Evolutionary conservation across 495 filamentous ascomycete species (phyloP).

Genomic region (Neurospora cerealis): DNA sequence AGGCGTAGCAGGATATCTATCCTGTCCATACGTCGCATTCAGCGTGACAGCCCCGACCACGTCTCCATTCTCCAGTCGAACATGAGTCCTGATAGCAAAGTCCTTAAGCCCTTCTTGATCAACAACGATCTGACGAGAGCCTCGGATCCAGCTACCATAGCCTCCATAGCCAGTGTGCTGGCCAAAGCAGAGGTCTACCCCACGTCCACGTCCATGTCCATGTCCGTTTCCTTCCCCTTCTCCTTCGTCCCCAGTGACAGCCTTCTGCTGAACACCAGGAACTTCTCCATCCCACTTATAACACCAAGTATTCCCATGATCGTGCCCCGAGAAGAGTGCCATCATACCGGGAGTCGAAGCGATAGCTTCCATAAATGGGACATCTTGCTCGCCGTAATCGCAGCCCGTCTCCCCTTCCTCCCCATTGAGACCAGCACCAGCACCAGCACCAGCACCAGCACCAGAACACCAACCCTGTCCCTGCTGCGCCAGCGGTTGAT

Average conservation of each 20-base stretch:
- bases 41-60: constrained; percentile 47
- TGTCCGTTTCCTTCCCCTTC: neutral
- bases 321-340: constrained; percentile 58
- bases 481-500: constrained; percentile 41
- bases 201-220: neutral
- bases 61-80: constrained; percentile 53
- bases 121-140: constrained; percentile 49
- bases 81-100: constrained; percentile 48
- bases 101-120: constrained; percentile 24
- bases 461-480: constrained; percentile 38
- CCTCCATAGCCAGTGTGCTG: constrained; percentile 64
- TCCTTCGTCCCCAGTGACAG: neutral
- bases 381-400: constrained; percentile 45
- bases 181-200: constrained; percentile 53
- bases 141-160: constrained; percentile 55
- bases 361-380: constrained; percentile 55
- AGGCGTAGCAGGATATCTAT: constrained; percentile 41
- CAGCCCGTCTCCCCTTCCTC: constrained; percentile 18
- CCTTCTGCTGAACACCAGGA: constrained; percentile 23
- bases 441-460: constrained; percentile 3
- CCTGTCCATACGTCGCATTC: constrained; percentile 58
- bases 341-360: constrained; percentile 46
- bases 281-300: constrained; percentile 31
- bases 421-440: constrained; percentile 22
- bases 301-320: constrained; percentile 64